Conservation (phyloP, 2,329 filamentous ascomycete genomes). For the Neospermospora avenae region DNA sequence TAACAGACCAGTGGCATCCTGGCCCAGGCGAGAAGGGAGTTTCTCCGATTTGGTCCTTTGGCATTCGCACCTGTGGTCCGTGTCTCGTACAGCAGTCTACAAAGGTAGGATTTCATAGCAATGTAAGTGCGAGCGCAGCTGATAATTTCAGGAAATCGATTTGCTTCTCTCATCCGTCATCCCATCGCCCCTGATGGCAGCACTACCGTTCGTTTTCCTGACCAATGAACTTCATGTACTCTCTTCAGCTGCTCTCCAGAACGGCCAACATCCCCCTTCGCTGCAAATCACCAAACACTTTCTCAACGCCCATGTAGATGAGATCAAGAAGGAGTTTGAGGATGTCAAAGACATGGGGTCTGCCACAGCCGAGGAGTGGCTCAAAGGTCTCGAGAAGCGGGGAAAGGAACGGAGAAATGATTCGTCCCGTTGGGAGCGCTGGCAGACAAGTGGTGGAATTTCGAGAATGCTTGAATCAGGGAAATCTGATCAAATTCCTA, state of each 20-base stretch:
- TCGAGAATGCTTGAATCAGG: slow-evolving; percentile 23
- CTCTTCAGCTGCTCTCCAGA: slow-evolving; percentile 52
- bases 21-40: slow-evolving; percentile 62
- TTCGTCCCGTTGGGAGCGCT: slow-evolving; percentile 71
- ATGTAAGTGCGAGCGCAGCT: slow-evolving; percentile 15
- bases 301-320: slow-evolving; percentile 58
- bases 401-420: slow-evolving; percentile 60
- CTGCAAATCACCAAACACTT: slow-evolving; percentile 63
- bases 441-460: slow-evolving; percentile 44
- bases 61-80: slow-evolving; percentile 58
- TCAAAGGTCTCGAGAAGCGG: slow-evolving; percentile 66
- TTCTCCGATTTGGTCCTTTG: slow-evolving; percentile 69
- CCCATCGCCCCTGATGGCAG: slow-evolving; percentile 60
- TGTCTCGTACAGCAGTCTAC: slow-evolving; percentile 60
- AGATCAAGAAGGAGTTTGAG: slow-evolving; percentile 59
- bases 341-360: slow-evolving; percentile 63
- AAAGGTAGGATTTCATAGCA: slow-evolving; percentile 53
- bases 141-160: slow-evolving; percentile 61
- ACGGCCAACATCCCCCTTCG: slow-evolving; percentile 44
- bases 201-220: slow-evolving; percentile 66
- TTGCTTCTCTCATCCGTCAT: slow-evolving; percentile 59
- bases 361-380: slow-evolving; percentile 72
- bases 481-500: slow-evolving; percentile 1
- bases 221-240: slow-evolving; percentile 60
- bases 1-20: slow-evolving; percentile 48